phyloP scores from a whole-genome alignment of 2,329 filamentous ascomycete species.

The Penicillium nordicum region DNA sequence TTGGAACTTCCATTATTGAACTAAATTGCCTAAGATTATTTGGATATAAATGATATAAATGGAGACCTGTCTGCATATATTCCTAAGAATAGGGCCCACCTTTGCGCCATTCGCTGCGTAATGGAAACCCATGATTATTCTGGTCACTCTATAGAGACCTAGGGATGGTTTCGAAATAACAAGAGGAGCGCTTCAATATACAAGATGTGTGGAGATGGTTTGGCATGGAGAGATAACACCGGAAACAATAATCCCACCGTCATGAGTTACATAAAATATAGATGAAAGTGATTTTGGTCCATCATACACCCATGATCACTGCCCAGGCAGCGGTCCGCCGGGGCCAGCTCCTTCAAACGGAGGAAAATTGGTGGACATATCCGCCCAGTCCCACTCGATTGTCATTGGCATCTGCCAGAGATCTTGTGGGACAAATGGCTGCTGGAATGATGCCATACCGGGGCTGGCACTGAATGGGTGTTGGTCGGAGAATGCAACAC shows the following conservation, averaged over 20 bases:
- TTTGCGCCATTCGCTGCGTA: constrained; percentile 8
- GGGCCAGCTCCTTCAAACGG: constrained; percentile 29
- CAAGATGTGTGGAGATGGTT: constrained; percentile 14
- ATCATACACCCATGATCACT: constrained; percentile 24
- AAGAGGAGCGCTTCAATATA: constrained; percentile 13
- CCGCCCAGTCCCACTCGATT: constrained; percentile 80
- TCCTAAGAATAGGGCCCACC: neutral
- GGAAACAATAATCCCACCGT: neutral
- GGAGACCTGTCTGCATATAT: constrained; percentile 3
- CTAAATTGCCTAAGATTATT: neutral
- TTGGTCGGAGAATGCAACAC: constrained; percentile 33
- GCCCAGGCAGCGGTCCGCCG: constrained; percentile 23
- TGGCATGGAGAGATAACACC: constrained; percentile 7
- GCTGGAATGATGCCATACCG: constrained; percentile 59
- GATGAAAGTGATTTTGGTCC: constrained; percentile 5
- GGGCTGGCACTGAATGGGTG: constrained; percentile 29
- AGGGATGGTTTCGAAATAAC: neutral
- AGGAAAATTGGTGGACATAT: constrained; percentile 41
- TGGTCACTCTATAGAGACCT: neutral
- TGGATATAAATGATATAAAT: neutral
- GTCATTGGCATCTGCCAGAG: constrained; percentile 96
- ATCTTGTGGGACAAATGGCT: constrained; percentile 88
- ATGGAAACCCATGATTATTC: neutral
- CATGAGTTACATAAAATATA: constrained; percentile 8
- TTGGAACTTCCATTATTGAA: neutral